phyloP scores from a whole-genome alignment of 1,139 yeast species.

The Diutina catenulata region DNA sequence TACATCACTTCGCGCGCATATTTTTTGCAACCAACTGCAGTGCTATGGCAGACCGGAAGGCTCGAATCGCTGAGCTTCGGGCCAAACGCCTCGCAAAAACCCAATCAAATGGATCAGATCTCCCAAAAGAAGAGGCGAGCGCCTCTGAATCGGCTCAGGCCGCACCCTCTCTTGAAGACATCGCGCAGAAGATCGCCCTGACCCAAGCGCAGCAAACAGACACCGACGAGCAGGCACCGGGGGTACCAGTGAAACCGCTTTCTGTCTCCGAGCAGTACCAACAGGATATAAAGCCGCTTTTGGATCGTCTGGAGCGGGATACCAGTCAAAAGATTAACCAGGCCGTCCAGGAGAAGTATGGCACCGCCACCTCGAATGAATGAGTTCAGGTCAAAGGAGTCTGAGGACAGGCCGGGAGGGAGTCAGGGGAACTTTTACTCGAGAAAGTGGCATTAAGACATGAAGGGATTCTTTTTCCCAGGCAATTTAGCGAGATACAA shows the following conservation, averaged over 20 bases:
- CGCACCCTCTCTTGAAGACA: neutral
- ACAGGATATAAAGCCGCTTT: slow-evolving; percentile 16
- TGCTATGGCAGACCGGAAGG: neutral
- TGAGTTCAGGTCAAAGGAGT: too few species aligned
- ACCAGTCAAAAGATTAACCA: slow-evolving; percentile 20
- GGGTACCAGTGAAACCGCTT: neutral
- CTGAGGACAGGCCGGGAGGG: too few species aligned
- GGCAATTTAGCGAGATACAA: too few species aligned
- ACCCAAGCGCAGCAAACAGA: neutral
- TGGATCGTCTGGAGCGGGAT: slow-evolving; percentile 16
- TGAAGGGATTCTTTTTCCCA: too few species aligned
- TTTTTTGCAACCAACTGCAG: too few species aligned
- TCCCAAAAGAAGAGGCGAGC: neutral
- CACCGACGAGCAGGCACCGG: neutral
- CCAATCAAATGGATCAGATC: neutral
- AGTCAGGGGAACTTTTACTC: too few species aligned
- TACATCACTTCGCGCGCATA: too few species aligned
- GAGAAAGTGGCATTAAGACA: too few species aligned
- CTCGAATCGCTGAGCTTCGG: slow-evolving; percentile 1
- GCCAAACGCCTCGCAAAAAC: neutral
- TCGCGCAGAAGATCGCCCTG: neutral
- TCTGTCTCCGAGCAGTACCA: neutral
- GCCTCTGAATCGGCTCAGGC: neutral
- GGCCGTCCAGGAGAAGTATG: slow-evolving; percentile 16
- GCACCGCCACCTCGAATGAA: too few species aligned